Conservation (phyloP, 169 alveolate species). For the Amoebophrya sp. region DNA sequence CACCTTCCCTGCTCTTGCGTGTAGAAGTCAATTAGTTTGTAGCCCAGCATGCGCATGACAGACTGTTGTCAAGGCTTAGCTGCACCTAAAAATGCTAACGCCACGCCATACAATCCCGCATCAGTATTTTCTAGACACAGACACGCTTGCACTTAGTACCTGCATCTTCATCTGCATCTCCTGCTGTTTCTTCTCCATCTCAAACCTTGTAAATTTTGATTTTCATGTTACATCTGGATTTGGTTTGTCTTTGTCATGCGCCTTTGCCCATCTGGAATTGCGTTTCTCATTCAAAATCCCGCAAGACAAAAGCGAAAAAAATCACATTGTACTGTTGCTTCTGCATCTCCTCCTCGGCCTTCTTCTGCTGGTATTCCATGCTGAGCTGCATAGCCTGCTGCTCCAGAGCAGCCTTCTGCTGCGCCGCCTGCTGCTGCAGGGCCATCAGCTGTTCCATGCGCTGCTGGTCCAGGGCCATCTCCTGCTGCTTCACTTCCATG, state of each 20-base stretch:
- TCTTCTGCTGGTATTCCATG: not conserved
- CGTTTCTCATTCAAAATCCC: not conserved
- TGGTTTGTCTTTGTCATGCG: no score
- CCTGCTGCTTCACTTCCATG: not conserved
- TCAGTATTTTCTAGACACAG: no score
- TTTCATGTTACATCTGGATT: no score
- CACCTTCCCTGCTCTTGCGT: no score
- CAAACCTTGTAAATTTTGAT: no score
- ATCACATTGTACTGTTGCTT: not conserved
- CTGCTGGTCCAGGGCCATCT: not conserved
- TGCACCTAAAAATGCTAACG: no score
- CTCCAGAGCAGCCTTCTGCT: not conserved
- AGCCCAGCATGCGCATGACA: no score
- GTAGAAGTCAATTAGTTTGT: no score
- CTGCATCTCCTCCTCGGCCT: not conserved
- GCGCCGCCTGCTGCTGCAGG: not conserved
- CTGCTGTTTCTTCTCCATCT: not conserved
- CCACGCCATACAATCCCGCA: no score
- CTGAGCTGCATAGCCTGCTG: not conserved
- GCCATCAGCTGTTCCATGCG: not conserved
- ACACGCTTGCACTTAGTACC: no score
- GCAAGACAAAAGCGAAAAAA: no score
- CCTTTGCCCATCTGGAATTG: not conserved
- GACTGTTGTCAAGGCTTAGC: no score
- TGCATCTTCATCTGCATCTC: not conserved